A percentile compares a stretch with the other conserved stretches of the same genome.
Evolutionary conservation across 148 eudicot genomes (phyloP).

Genomic region (Diospyros lotus): DNA sequence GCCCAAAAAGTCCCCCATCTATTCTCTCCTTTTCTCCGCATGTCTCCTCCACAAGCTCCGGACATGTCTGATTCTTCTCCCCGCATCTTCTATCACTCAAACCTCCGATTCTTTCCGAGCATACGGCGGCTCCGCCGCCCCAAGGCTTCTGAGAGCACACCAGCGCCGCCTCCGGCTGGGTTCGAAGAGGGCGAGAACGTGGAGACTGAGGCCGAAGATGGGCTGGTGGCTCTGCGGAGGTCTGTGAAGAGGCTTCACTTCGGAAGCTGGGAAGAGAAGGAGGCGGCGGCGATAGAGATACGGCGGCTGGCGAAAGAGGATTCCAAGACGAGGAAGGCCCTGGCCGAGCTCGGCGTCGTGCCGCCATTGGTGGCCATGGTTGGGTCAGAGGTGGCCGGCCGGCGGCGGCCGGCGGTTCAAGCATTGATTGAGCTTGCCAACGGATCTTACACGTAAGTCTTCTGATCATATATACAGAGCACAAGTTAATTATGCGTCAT

Average conservation of each 20-base stretch:
- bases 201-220: slow-evolving; percentile 14
- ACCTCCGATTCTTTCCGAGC: slow-evolving; percentile 30
- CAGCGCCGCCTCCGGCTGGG: not conserved
- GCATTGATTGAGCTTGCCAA: slow-evolving; percentile 61
- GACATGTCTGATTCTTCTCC: slow-evolving; percentile 31
- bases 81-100: slow-evolving; percentile 19
- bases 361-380: slow-evolving; percentile 73
- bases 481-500: too few species aligned
- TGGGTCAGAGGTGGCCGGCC: slow-evolving; percentile 30
- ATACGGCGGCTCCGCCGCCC: slow-evolving; percentile 13
- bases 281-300: slow-evolving; percentile 54
- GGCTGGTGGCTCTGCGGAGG: slow-evolving; percentile 35
- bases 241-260: slow-evolving; percentile 76
- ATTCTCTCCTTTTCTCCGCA: not conserved
- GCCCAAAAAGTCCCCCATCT: slow-evolving; percentile 2
- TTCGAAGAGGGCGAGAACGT: slow-evolving; percentile 4
- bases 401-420: slow-evolving; percentile 46
- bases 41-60: slow-evolving; percentile 9
- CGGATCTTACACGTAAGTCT: slow-evolving; percentile 64
- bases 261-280: slow-evolving; percentile 76
- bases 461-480: not conserved
- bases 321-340: slow-evolving; percentile 28
- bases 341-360: slow-evolving; percentile 82
- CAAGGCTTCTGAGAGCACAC: not conserved
- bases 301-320: slow-evolving; percentile 39